These are phyloP conservation scores for Smithsoniella earleae DNA, from an alignment of 163 green algal species.

Conservation along the genomic window DNA sequence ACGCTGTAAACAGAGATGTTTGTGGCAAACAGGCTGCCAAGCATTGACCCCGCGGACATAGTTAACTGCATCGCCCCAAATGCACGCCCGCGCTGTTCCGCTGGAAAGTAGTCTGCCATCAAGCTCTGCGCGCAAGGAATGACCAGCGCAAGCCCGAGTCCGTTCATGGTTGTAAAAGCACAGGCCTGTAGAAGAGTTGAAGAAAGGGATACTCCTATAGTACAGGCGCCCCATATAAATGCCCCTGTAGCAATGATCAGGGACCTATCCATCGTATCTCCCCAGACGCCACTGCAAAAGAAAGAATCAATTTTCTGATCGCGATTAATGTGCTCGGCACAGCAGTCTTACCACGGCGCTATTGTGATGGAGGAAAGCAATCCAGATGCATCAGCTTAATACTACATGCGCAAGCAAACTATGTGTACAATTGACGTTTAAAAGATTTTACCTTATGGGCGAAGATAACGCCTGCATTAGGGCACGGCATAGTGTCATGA, in stretches of 20 bases:
- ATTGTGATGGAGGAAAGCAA: too few species aligned
- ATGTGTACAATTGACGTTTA: too few species aligned
- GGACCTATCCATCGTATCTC: neutral
- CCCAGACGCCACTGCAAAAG: conserved; percentile 9
- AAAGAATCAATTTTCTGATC: too few species aligned
- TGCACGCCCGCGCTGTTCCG: conserved; percentile 50
- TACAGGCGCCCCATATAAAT: conserved; percentile 12
- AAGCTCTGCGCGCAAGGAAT: conserved; percentile 68
- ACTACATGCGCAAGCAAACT: too few species aligned
- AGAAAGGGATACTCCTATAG: conserved; percentile 16
- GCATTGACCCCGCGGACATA: conserved; percentile 38
- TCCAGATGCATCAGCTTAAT: too few species aligned
- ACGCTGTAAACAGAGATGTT: conserved; percentile 66
- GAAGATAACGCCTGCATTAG: conserved; percentile 29
- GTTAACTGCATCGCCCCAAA: conserved; percentile 64
- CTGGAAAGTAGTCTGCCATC: conserved; percentile 65
- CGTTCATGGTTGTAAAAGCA: conserved; percentile 61
- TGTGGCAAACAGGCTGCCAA: conserved; percentile 60
- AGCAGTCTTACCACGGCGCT: too few species aligned
- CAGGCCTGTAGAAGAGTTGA: conserved; percentile 45
- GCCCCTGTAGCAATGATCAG: conserved; percentile 8
- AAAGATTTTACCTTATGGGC: conserved; percentile 27
- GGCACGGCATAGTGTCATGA: conserved; percentile 22
- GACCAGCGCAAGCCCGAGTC: conserved; percentile 67
- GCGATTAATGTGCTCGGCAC: too few species aligned